Evolutionary conservation across 768 basidiomycete species (phyloP), one percentile per base, ranked within the genome.

Genomic region (Calvatia gigantea): DNA sequence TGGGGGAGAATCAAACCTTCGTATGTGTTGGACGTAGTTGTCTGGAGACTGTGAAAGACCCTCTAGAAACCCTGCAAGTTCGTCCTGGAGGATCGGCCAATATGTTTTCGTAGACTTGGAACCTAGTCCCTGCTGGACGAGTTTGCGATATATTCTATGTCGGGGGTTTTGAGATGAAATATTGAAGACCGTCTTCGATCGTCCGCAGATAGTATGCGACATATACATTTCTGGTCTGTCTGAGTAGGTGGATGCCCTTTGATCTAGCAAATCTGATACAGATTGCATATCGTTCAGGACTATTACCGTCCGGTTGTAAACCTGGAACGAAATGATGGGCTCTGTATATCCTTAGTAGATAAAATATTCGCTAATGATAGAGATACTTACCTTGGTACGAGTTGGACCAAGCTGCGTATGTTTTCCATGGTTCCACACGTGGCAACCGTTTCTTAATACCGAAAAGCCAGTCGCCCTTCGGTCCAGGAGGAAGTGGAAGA

Each of bases 231-330:
- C 68, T 2, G 81, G 82, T 6, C 83, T 75, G 57, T 82, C 82
- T 4, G 82, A 84, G 58, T 85, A 85, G 31, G 78, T 76, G 41
- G 65, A 66, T 27, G 80, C 75, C 19, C 83, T 76, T 54, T 72
- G 71, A 50, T 79, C 78, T 6, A 86, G 72, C 4, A 86, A 70
- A 27, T 82, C 75, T 47, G 70, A 65, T 3, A 81, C 73, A 6
- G 77, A 66, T 23, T 63, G 60, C 43, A 69, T 68, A 44, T 73
- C 73, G 64, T 82, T 84, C 7, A 85, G 69, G 38, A 84, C 71
- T 45, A 85, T 61, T 23, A 78, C 68, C 19, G 67, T 68, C n/a
- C 66, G 69, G 56, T 78, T 81, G 58, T 78, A 71, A 23, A 75
- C 62, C 29, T 69, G 71, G 55, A 78, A 76, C 21, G 78, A 77